Conservation (phyloP, 2,329 filamentous ascomycete species). For the Nigrograna mackinnonii region DNA sequence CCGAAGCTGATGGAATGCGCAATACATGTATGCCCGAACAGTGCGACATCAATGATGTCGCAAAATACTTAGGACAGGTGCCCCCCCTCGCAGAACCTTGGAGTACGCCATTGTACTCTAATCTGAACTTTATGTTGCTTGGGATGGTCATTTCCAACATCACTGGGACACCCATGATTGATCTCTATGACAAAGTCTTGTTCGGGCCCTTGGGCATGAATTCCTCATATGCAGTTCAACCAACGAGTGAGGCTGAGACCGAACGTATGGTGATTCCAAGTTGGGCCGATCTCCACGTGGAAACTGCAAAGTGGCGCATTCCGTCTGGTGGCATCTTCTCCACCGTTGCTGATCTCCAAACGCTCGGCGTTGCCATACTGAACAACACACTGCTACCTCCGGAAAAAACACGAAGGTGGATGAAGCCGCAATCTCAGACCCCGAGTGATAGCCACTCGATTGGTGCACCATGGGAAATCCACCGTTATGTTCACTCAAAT, state of each 20-base stretch:
- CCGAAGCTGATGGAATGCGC: too few species aligned
- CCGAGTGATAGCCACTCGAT: slow-evolving; percentile 31
- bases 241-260: too few species aligned
- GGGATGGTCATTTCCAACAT: slow-evolving; percentile 50
- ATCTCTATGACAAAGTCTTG: slow-evolving; percentile 30
- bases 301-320: background rate
- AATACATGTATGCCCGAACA: too few species aligned
- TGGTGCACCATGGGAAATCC: slow-evolving; percentile 43
- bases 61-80: too few species aligned
- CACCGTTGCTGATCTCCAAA: slow-evolving; percentile 34
- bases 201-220: background rate
- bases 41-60: too few species aligned
- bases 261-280: background rate
- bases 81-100: too few species aligned
- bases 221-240: background rate
- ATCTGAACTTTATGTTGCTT: slow-evolving; percentile 50
- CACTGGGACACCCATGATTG: slow-evolving; percentile 42
- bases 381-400: slow-evolving; percentile 35
- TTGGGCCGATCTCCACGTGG: too few species aligned
- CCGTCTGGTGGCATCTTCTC: slow-evolving; percentile 33
- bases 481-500: slow-evolving; percentile 20
- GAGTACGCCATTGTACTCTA: slow-evolving; percentile 52
- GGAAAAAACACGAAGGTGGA: slow-evolving; percentile 38
- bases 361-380: slow-evolving; percentile 39
- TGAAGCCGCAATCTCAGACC: slow-evolving; percentile 43